Base-by-base conservation (phyloP, 768 basidiomycete species). In the Suillus ampliporus region DNA sequence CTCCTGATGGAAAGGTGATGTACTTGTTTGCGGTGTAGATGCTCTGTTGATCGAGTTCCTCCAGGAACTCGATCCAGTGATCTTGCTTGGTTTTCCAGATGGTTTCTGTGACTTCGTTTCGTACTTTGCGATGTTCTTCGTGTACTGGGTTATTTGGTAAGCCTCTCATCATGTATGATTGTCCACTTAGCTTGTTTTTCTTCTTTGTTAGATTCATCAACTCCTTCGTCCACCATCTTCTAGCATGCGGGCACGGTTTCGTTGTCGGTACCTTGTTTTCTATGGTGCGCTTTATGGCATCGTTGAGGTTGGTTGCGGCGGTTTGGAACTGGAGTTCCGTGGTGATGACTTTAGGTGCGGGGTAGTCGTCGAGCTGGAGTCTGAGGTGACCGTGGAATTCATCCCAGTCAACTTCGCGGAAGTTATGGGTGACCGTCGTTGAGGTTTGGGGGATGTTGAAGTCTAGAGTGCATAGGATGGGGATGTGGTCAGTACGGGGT, bases 401-500 rank as follows among this genome's bases (percentile, higher is more conserved):
- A 0, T 60, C 52, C 71, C 72, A 77, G 54, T 75, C 68, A 4
- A 61, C 58, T 1, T 19, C 60, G 7, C 60, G 53, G 61, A 66
- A 80, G 62, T 76, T 72, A 5, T 50, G 57, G 2, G 46, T 31
- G 1, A 58, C 61, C 15, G 50, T 31, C 4, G 21, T 5, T 0
- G 52, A 13, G 1, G 57, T 21, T 11, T 21, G 4, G 4, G 63
- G 21, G 1, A 66, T 13, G 1, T 61, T 47, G 0, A 76, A 21
- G 3, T 74, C 68, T 0, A 80, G 4, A 1, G 37, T 47, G 0
- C 69, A 73, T 14, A 71, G 34, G 1, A 80, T 71, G 0, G 76
- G 78, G 19, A 76, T 64, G 52, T 80, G 78, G 68, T 80, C 78
- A 0, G 78, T 71, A 0, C 62, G 59, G 0, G 67, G 58, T 1